Evolutionary conservation across 257 asterid species (phyloP), one percentile per base, ranked within the genome.

Genomic region (Eustoma russellianum): DNA sequence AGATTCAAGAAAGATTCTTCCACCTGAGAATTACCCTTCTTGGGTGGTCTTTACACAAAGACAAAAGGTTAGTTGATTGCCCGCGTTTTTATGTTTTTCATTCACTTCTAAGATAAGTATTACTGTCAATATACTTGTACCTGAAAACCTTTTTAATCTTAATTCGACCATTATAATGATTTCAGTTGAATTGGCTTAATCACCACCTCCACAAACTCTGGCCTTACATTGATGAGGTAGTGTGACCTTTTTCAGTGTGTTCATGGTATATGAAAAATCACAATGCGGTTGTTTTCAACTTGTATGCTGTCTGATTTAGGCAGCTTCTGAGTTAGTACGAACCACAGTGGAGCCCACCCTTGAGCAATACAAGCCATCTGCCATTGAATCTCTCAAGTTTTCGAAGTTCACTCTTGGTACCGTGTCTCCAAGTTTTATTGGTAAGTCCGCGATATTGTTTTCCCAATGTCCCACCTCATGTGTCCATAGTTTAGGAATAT

Each of bases 381-480:
- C 88, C 59, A 61, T 92, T 67, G 79, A 87, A 68, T 78, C 97
- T 74, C 75, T 92, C 58, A 88, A 80, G 75, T 92, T 92, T 57
- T 92, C 99, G 13, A 92, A 74, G 56, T 66, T 92, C 59, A 92
- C 99, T 58, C 83, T 92, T 30, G 99, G 99, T 46, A 85, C 99
- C 12, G 94, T 88, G 41, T 90, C 99, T 43, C 99, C 97, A 24
- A 83, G 82, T 19, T 88, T 92, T 69, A 82, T 86, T 59, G 98
- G 98, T 85, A 41, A 55, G n/a, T n/a, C n/a, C n/a, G n/a, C n/a
- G n/a, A n/a, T n/a, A n/a, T n/a, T n/a, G n/a, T n/a, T n/a, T n/a
- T n/a, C n/a, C n/a, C n/a, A n/a, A n/a, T n/a, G n/a, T n/a, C n/a
- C n/a, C n/a, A n/a, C n/a, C n/a, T n/a, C n/a, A n/a, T n/a, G n/a